Evolutionary conservation across 805 yeast genomes (phyloP), one percentile per base, ranked within the genome.

Genomic region (Ascoidea rubescens): DNA sequence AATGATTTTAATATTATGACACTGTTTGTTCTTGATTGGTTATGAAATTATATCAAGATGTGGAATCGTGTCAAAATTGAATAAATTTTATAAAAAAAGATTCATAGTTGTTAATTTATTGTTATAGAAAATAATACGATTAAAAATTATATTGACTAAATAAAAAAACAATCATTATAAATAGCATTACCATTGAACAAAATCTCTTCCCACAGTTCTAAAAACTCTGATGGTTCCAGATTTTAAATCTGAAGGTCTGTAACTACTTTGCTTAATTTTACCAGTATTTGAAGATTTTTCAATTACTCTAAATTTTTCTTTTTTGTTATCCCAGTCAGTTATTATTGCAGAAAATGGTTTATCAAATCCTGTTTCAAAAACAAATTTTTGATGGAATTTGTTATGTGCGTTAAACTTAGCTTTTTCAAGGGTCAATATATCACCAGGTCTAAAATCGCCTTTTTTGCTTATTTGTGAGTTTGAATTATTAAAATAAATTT

Each of bases 371-470:
- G 81, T 71, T 5, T 75, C 76, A n/a, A 73, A 64, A 1, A 72
- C 59, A 28, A 80, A 76, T 67, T 84, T 83, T 59, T 73, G 77
- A 51, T 72, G 77, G 45, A 80, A 61, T 42, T 77, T 72, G 51
- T 75, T 74, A 58, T 82, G 87, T 5, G 81, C 77, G 56, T 77
- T 79, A 67, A 91, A 90, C 55, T 75, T 75, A 5, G 88, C 96
- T 52, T 80, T 80, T 59, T 82, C 77, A 56, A 88, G 76, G 50
- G 88, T 85, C 46, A 88, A 66, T 7, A 91, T 73, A 64, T 93
- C 98, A 54, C 99, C 99, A 0, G 95, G 82, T 49, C 77, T 73
- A 52, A 89, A 76, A 46, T 80, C 84, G 52, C 79, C 88, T 33
- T 67, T 60, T 57, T 76, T 52, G n/a, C 53, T 52, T 10, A 48